These are phyloP conservation scores for Ustilago curta DNA, from an alignment of 1,284 basidiomycete species.

Conservation along the genomic window DNA sequence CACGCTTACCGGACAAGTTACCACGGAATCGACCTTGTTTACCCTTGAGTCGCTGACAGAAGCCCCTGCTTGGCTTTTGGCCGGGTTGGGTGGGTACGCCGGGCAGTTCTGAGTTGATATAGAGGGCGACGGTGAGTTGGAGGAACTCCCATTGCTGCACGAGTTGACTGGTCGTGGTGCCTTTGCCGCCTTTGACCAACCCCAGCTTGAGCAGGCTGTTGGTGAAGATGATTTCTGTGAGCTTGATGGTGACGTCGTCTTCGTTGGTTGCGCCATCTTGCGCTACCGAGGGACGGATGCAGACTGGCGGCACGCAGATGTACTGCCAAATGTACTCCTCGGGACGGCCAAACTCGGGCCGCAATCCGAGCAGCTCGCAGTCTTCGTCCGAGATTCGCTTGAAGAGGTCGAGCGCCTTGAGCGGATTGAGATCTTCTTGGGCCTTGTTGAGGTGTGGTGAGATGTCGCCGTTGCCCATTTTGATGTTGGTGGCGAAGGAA, in stretches of 20 bases:
- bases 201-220: slow-evolving; percentile 93
- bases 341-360: slow-evolving; percentile 88
- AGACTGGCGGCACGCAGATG: slow-evolving; percentile 96
- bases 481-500: slow-evolving; percentile 84
- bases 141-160: slow-evolving; percentile 97
- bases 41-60: slow-evolving; percentile 97
- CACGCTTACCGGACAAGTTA: slow-evolving; percentile 97
- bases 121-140: slow-evolving; percentile 93
- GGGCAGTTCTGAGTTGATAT: slow-evolving; percentile 97
- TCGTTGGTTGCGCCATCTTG: slow-evolving; percentile 88
- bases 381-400: slow-evolving; percentile 92
- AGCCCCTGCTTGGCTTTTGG: slow-evolving; percentile 74
- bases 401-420: slow-evolving; percentile 94
- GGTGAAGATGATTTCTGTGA: slow-evolving; percentile 95
- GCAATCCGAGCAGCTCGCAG: slow-evolving; percentile 91
- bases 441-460: slow-evolving; percentile 87
- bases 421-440: slow-evolving; percentile 92
- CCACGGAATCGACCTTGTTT: slow-evolving; percentile 99
- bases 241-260: slow-evolving; percentile 96
- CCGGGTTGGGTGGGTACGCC: slow-evolving; percentile 72
- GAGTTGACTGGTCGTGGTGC: slow-evolving; percentile 66
- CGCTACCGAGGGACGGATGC: slow-evolving; percentile 94
- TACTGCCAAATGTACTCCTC: slow-evolving; percentile 99
- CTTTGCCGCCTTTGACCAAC: slow-evolving; percentile 75
- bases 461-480: slow-evolving; percentile 84